Evolutionary conservation across 805 yeast genomes (phyloP).

Genomic region (Wickerhamiella australiensis): DNA sequence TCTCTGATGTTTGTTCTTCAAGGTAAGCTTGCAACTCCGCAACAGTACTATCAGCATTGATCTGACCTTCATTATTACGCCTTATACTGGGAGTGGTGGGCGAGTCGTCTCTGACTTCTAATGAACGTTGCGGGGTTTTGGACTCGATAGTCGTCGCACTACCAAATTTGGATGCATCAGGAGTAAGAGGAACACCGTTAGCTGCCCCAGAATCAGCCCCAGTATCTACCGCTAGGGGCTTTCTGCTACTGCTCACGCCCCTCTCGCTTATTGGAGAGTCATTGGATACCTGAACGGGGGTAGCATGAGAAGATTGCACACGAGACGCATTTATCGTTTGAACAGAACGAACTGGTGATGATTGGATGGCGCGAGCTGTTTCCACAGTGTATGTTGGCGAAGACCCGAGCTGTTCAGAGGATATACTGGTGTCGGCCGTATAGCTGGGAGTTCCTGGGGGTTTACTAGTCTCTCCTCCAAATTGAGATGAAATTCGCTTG

Average conservation of each 20-base stretch:
- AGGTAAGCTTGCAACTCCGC: constrained; percentile 71
- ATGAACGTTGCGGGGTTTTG: neutral
- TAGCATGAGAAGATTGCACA: neutral
- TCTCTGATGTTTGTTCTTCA: constrained; percentile 89
- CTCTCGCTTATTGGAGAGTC: neutral
- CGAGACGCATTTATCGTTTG: neutral
- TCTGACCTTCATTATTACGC: neutral
- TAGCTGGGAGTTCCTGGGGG: neutral
- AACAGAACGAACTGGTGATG: neutral
- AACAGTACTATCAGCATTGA: constrained; percentile 53
- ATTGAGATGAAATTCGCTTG: neutral
- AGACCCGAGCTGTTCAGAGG: neutral
- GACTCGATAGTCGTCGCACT: neutral
- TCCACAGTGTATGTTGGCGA: neutral
- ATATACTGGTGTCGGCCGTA: neutral
- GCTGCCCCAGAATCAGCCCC: neutral
- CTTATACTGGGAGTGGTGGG: neutral
- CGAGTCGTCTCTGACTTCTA: constrained; percentile 1
- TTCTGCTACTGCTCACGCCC: neutral
- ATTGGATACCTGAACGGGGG: neutral
- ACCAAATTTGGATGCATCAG: neutral
- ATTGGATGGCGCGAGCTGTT: neutral
- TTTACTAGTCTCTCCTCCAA: neutral
- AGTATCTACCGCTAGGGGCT: neutral
- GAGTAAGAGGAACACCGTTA: neutral